These are phyloP conservation scores for Fusarium musae DNA, from an alignment of 2,329 filamentous ascomycete genomes.

Conservation along the genomic window DNA sequence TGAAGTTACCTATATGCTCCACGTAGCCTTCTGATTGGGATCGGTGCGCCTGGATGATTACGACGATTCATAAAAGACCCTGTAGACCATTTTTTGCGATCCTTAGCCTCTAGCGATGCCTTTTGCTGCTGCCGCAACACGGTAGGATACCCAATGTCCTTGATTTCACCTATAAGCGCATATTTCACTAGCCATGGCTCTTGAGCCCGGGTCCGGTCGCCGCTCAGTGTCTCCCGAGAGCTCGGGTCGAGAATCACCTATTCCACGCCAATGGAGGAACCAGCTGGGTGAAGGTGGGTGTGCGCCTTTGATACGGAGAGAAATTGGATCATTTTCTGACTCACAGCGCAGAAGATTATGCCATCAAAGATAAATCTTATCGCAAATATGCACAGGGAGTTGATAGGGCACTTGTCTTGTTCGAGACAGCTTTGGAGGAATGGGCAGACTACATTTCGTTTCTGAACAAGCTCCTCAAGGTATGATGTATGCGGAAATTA, in stretches of 20 bases:
- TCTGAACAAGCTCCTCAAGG: conserved; percentile 89
- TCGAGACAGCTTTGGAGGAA: conserved; percentile 94
- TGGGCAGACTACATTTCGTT: conserved; percentile 99
- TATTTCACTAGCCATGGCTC: conserved; percentile 64
- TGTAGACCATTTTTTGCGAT: conserved; percentile 5
- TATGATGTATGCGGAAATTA: conserved; percentile 50
- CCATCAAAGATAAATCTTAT: conserved; percentile 73
- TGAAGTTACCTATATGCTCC: conserved; percentile 30
- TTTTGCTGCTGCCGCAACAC: conserved; percentile 19
- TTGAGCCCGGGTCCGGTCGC: conserved; percentile 67
- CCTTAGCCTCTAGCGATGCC: conserved; percentile 27
- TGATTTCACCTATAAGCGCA: conserved; percentile 23
- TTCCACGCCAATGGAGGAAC: conserved; percentile 79
- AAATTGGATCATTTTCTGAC: conserved; percentile 12
- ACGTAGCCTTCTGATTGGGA: conserved; percentile 46
- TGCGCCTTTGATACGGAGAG: neutral
- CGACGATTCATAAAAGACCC: conserved; percentile 19
- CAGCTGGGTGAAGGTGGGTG: conserved; percentile 79
- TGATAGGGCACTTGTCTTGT: conserved; percentile 86
- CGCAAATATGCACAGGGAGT: conserved; percentile 91
- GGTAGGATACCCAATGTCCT: conserved; percentile 39
- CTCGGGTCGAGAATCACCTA: conserved; percentile 83
- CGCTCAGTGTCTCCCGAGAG: conserved; percentile 80
- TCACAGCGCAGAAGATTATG: conserved; percentile 61
- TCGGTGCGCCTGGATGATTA: conserved; percentile 35